phyloP scores from a whole-genome alignment of 495 filamentous ascomycete species.

The Baudoinia panamericana region DNA sequence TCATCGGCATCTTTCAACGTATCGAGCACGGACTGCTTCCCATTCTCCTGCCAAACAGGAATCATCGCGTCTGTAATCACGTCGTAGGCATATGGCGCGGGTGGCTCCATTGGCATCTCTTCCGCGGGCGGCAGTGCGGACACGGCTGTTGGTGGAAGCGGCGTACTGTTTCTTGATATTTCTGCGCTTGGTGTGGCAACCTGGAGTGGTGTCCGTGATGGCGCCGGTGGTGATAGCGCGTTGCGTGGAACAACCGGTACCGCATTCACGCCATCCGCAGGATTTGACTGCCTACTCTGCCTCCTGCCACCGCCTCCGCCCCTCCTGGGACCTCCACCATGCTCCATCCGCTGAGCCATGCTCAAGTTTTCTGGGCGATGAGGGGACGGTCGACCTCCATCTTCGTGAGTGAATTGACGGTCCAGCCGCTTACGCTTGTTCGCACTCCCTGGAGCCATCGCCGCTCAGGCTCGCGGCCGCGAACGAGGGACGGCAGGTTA shows the following conservation, averaged over 20 bases:
- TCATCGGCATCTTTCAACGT: conserved; percentile 53
- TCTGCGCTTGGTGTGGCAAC: conserved; percentile 6
- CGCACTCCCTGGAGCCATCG: conserved; percentile 15
- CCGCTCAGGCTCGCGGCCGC: not conserved
- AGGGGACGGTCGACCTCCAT: conserved; percentile 45
- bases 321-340: conserved; percentile 36
- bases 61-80: conserved; percentile 40
- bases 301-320: conserved; percentile 34
- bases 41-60: conserved; percentile 41
- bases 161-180: conserved; percentile 6
- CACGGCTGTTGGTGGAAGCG: not conserved
- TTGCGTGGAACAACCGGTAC: conserved; percentile 3
- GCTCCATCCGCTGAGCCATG: conserved; percentile 46
- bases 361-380: conserved; percentile 48
- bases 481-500: too few species aligned
- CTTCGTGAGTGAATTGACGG: conserved; percentile 17
- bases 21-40: conserved; percentile 34
- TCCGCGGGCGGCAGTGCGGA: not conserved
- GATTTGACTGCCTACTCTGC: conserved; percentile 13
- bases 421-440: conserved; percentile 20
- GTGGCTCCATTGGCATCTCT: not conserved
- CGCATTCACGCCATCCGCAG: conserved; percentile 3
- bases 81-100: conserved; percentile 41
- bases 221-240: not conserved
- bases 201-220: conserved; percentile 24